Conservation (phyloP, 441 rosid genomes). For the Iberis amara region DNA sequence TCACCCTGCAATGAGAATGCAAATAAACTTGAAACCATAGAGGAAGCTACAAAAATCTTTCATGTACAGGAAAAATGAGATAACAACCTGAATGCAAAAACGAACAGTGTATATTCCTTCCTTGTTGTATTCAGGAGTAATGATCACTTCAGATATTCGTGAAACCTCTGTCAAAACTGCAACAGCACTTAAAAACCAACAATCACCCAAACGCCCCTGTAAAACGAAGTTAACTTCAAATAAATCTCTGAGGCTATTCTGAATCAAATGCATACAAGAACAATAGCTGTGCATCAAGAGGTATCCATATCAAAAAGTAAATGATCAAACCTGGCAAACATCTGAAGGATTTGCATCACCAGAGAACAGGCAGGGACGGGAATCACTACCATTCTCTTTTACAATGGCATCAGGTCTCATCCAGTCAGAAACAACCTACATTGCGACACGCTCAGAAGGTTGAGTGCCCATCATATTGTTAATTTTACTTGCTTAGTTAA, state of each 20-base stretch:
- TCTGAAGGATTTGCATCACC: slow-evolving; percentile 96
- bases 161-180: slow-evolving; percentile 96
- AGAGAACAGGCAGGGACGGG: slow-evolving; percentile 82
- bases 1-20: slow-evolving; percentile 69
- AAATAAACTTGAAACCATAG: slow-evolving; percentile 9
- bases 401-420: slow-evolving; percentile 88
- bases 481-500: slow-evolving; percentile 9
- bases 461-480: slow-evolving; percentile 20
- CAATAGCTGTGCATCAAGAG: slow-evolving; percentile 5
- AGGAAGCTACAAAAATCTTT: slow-evolving; percentile 22
- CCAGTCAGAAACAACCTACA: slow-evolving; percentile 97
- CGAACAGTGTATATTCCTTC: slow-evolving; percentile 99
- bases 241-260: slow-evolving; percentile 7
- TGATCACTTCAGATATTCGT: slow-evolving; percentile 91
- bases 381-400: slow-evolving; percentile 54
- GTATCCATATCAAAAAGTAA: background rate
- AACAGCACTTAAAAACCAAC: slow-evolving; percentile 99
- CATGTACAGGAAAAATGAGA: slow-evolving; percentile 14
- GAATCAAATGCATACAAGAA: slow-evolving; percentile 19
- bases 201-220: slow-evolving; percentile 98
- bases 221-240: slow-evolving; percentile 22
- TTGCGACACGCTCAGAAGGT: slow-evolving; percentile 29
- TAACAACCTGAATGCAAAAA: slow-evolving; percentile 94
- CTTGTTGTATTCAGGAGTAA: slow-evolving; percentile 95
- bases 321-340: slow-evolving; percentile 90